phyloP scores from a whole-genome alignment of 495 filamentous ascomycete genomes.

The Penicillium lagena region DNA sequence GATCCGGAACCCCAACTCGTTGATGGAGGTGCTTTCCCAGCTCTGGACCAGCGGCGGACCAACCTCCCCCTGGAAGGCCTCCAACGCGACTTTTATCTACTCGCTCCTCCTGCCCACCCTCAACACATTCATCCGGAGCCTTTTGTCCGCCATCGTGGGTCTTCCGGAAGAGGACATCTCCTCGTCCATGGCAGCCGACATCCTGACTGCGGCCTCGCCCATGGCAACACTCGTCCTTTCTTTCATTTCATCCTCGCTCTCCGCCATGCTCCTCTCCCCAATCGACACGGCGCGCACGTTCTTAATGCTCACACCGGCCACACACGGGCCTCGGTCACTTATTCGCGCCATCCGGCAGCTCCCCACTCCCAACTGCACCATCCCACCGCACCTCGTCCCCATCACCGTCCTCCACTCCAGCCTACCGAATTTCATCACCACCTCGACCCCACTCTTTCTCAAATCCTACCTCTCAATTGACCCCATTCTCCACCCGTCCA shows the following conservation, averaged over 20 bases:
- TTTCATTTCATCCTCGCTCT: slow-evolving; percentile 72
- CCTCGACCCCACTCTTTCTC: slow-evolving; percentile 74
- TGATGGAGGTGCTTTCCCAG: slow-evolving; percentile 73
- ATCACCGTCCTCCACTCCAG: slow-evolving; percentile 83
- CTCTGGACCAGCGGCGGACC: slow-evolving; percentile 86
- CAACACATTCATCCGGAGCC: slow-evolving; percentile 77
- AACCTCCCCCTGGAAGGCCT: slow-evolving; percentile 91
- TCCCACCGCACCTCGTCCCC: slow-evolving; percentile 62
- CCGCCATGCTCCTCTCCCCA: slow-evolving; percentile 74
- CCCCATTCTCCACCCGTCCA: slow-evolving; percentile 69
- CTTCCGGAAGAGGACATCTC: slow-evolving; percentile 69
- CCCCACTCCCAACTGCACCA: slow-evolving; percentile 60
- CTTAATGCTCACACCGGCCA: slow-evolving; percentile 74
- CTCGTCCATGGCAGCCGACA: slow-evolving; percentile 46
- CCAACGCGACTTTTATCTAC: slow-evolving; percentile 87
- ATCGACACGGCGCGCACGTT: slow-evolving; percentile 86
- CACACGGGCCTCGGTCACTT: slow-evolving; percentile 64
- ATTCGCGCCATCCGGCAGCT: slow-evolving; percentile 67
- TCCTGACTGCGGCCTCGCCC: slow-evolving; percentile 67
- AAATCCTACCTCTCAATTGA: slow-evolving; percentile 74
- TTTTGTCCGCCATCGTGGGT: slow-evolving; percentile 76
- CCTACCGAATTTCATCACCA: slow-evolving; percentile 71
- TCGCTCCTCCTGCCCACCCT: slow-evolving; percentile 75
- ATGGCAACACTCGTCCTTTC: slow-evolving; percentile 69
- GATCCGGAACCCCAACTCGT: slow-evolving; percentile 62